Base-by-base conservation (phyloP, 2,329 filamentous ascomycete genomes). In the Botrytis byssoidea region DNA sequence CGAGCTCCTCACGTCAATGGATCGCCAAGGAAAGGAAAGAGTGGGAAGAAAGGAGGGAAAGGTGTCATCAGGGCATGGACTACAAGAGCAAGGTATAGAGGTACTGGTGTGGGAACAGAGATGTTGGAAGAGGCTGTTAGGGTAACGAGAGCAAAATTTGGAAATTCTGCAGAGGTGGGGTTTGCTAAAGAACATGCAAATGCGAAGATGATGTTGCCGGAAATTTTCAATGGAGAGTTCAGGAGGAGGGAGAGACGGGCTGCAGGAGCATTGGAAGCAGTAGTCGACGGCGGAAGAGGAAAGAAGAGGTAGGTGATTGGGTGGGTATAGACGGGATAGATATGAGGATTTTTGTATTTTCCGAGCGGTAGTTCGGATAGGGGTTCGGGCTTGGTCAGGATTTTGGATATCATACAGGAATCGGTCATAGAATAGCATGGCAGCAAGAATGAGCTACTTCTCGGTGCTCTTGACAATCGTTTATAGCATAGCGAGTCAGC, bases 1-100 rank as follows among this genome's bases (percentile, higher is more conserved):
- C 84, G 85, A 60, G 68, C 72, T 9, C 59, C 65, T 60, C 77
- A 77, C 59, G 74, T 73, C 14, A 76, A 74, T 72, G 66, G 74
- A 22, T 74, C 73, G 35, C 77, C 77, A 74, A 77, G 74, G 78
- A 74, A 71, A 75, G 72, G 75, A 42, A 76, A 78, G 70, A 78
- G 75, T 42, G 78, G 78, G 32, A 81, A 82, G 72, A 84, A 85
- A 76, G 89, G 90, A 51, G 91, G 91, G 70, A 88, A 87, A 75
- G 92, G 91, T 14, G 85, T 94, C 66, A 91, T 97, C 73, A 88
- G 92, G 42, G 94, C 92, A 1, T 97, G 94, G 94, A 95, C 93
- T 2, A 93, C 94, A 2, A 86, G 87, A 80, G 83, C 90, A 69
- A 85, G 86, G 77, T 94, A 93, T 81, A 87, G 94, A 40, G 85